Evolutionary conservation across 176 grass and related monocot species (phyloP), one percentile per base, ranked within the genome.

Genomic region (Rhynchospora breviuscula): DNA sequence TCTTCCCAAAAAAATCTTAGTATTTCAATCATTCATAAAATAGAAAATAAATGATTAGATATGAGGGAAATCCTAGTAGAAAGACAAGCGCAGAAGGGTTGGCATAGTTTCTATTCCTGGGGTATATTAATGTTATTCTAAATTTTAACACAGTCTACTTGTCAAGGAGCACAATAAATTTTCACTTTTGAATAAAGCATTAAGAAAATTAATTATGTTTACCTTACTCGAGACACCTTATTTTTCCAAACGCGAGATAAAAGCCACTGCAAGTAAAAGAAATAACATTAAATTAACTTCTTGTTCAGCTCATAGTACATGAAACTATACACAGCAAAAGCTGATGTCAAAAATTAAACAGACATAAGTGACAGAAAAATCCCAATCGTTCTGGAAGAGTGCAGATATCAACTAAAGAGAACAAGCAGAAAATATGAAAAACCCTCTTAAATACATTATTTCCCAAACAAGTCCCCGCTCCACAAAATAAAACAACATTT

Each of bases 231-330:
- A 54, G 80, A 52, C 46, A 26, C 23, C 80, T 82, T 68, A 48
- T 48, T 15, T 31, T 78, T 78, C 73, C 73, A 82, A 68, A 82
- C 44, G 29, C 29, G 25, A 66, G 58, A 66, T 22, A 82, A 35
- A 51, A 82, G 62, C 80, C 80, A 82, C 80, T 82, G 80, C 80
- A 82, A 82, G 80, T 67, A 8, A 82, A 81, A 63, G 79, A 23
- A 63, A 46, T 21, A 81, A 64, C 18, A 81, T 46, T 48, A 77
- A 77, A 18, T 74, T 9, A 35, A 78, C 73, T 33, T 71, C 18
- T 21, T 71, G 33, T 23, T 62, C 18, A 62, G 19, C 65, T 43
- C 67, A 0, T 71, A 47, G 46, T 46, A 71, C 67, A 71, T 40
- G 45, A 75, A 74, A 26, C 5, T 2, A 68, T 18, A 68, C 3